Conservation (phyloP, 129 eudicot genomes). For the Dittrichia graveolens region DNA sequence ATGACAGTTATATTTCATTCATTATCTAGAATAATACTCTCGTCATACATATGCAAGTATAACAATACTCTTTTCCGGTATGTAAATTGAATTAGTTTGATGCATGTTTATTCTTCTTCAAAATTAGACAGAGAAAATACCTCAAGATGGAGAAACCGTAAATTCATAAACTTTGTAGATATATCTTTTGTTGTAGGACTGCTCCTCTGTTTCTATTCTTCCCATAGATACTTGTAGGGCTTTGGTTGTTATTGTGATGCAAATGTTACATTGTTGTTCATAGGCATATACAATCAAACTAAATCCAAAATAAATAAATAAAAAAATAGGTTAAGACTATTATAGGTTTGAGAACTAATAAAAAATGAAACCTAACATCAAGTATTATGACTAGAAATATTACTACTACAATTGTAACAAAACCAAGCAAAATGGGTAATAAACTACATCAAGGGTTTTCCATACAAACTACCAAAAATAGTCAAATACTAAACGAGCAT, state of each 20-base stretch:
- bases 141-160: slow-evolving; percentile 60
- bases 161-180: slow-evolving; percentile 42
- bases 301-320: not conserved
- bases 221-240: slow-evolving; percentile 57
- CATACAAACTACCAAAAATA: too few species aligned
- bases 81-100: not conserved
- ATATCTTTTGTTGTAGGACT: slow-evolving; percentile 35
- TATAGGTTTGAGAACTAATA: not conserved
- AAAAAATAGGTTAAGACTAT: not conserved
- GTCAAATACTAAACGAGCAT: too few species aligned
- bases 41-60: not conserved
- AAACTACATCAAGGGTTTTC: too few species aligned
- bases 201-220: slow-evolving; percentile 73
- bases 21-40: not conserved
- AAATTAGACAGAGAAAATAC: slow-evolving; percentile 13
- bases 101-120: too few species aligned
- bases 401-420: too few species aligned
- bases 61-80: not conserved
- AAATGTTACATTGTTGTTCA: not conserved
- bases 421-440: too few species aligned
- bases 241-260: not conserved
- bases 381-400: too few species aligned
- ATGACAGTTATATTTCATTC: not conserved
- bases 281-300: slow-evolving; percentile 2
- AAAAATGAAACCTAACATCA: too few species aligned